Percentiles rank a stretch among this genome's conserved stretches.
phyloP scores from a whole-genome alignment of 2,329 filamentous ascomycete genomes.

The Dothistroma pini region DNA sequence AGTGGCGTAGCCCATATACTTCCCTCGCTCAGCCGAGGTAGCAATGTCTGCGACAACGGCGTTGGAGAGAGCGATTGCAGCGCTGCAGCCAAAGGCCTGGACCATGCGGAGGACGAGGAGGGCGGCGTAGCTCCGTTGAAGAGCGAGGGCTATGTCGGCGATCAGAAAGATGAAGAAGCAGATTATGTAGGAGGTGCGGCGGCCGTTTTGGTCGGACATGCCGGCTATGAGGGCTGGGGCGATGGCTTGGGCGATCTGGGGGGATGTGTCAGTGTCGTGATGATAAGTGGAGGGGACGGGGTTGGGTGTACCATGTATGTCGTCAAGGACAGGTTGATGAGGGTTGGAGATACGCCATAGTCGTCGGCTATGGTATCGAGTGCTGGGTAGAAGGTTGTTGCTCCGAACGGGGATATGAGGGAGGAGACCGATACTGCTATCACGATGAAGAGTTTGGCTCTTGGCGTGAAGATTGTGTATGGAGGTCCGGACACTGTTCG shows the following conservation, averaged over 20 bases:
- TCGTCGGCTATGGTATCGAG: conserved; percentile 49
- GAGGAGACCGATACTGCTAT: conserved; percentile 27
- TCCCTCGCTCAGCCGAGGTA: conserved; percentile 35
- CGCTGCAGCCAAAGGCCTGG: conserved; percentile 42
- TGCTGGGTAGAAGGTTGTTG: conserved; percentile 54
- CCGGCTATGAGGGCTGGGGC: conserved; percentile 29
- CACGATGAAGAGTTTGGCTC: conserved; percentile 30
- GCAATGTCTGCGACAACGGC: conserved; percentile 38
- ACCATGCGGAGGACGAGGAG: conserved; percentile 35
- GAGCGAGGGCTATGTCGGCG: conserved; percentile 28
- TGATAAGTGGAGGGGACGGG: not conserved
- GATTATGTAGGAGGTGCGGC: conserved; percentile 27
- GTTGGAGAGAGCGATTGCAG: conserved; percentile 35
- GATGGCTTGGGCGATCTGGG: conserved; percentile 51
- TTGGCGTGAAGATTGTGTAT: conserved; percentile 27
- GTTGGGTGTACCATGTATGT: conserved; percentile 50
- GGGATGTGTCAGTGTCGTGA: not conserved
- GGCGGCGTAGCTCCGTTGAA: conserved; percentile 27
- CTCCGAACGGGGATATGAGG: conserved; percentile 30
- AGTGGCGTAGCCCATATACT: conserved; percentile 39
- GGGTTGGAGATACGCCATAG: conserved; percentile 41
- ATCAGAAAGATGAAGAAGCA: conserved; percentile 30
- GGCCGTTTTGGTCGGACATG: conserved; percentile 29
- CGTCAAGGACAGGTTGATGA: conserved; percentile 53
- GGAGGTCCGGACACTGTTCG: conserved; percentile 24